A percentile compares a stretch with the other conserved stretches of the same genome.
phyloP scores from a whole-genome alignment of 2,329 filamentous ascomycete genomes.

The Diaporthe citrichinensis region DNA sequence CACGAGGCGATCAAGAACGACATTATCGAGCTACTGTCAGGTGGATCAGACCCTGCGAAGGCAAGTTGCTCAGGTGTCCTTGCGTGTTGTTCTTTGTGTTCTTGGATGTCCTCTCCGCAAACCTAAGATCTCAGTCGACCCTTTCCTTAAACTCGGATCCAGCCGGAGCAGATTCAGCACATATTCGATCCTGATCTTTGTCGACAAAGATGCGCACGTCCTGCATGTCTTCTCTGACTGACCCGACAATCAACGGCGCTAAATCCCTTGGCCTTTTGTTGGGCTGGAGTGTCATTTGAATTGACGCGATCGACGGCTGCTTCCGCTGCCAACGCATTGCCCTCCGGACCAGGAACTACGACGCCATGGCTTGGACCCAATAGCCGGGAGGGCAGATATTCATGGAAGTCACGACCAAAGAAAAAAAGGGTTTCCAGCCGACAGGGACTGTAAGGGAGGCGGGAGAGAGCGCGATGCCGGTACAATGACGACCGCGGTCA shows the following conservation, averaged over 20 bases:
- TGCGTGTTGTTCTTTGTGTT: background rate
- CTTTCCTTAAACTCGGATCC: background rate
- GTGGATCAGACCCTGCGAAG: background rate
- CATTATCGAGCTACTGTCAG: background rate
- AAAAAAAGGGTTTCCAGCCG: background rate
- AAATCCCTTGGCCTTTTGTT: constrained; percentile 6
- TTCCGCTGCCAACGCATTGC: constrained; percentile 30
- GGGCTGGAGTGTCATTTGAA: constrained; percentile 21
- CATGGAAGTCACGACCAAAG: background rate
- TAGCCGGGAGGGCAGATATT: background rate
- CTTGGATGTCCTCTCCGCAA: background rate
- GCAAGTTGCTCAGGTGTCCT: background rate
- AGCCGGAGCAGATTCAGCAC: background rate
- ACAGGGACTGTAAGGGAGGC: constrained; percentile 24
- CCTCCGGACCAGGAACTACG: constrained; percentile 9
- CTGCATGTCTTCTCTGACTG: constrained; percentile 2
- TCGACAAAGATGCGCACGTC: constrained; percentile 19
- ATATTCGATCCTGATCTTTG: background rate
- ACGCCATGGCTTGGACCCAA: constrained; percentile 14
- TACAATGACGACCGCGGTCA: background rate
- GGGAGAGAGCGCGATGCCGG: background rate
- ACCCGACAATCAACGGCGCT: constrained; percentile 19
- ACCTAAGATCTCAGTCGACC: background rate
- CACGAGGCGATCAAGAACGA: background rate
- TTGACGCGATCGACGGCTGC: constrained; percentile 29